Evolutionary conservation across 805 yeast genomes (phyloP).

Genomic region (Sugiyamaella qingdaonensis): DNA sequence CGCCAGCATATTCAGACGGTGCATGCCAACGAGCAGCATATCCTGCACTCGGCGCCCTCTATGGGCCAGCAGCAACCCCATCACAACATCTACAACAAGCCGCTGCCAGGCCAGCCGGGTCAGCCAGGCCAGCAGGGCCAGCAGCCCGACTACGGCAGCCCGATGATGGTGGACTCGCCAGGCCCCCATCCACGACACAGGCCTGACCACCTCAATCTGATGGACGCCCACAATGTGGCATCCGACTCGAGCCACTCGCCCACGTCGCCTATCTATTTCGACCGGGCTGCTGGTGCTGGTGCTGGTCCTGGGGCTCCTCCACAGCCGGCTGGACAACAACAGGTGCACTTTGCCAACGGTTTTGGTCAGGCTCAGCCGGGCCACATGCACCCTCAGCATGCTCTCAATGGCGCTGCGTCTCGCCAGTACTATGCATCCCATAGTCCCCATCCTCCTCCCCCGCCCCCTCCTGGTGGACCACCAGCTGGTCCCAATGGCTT

Average conservation of each 20-base stretch:
- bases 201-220: constrained; percentile 12
- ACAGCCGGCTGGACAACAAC: constrained; percentile 4
- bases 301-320: not conserved
- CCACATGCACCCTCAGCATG: not conserved
- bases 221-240: not conserved
- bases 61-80: constrained; percentile 14
- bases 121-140: not conserved
- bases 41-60: constrained; percentile 24
- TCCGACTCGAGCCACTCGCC: constrained; percentile 13
- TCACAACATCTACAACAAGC: constrained; percentile 14
- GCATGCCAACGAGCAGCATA: constrained; percentile 49
- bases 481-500: not conserved
- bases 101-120: constrained; percentile 5
- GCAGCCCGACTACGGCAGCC: not conserved
- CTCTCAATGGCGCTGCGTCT: not conserved
- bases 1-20: constrained; percentile 90
- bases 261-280: constrained; percentile 16
- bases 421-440: not conserved
- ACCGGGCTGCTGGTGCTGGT: not conserved
- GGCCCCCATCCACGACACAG: constrained; percentile 11
- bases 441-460: not conserved
- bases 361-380: not conserved
- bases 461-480: not conserved
- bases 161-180: constrained; percentile 11
- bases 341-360: not conserved